Percentiles rank a stretch among this genome's conserved stretches.
These are phyloP conservation scores for Cryptosporidium xiaoi DNA, from an alignment of 169 alveolate species.

Conservation along the genomic window DNA sequence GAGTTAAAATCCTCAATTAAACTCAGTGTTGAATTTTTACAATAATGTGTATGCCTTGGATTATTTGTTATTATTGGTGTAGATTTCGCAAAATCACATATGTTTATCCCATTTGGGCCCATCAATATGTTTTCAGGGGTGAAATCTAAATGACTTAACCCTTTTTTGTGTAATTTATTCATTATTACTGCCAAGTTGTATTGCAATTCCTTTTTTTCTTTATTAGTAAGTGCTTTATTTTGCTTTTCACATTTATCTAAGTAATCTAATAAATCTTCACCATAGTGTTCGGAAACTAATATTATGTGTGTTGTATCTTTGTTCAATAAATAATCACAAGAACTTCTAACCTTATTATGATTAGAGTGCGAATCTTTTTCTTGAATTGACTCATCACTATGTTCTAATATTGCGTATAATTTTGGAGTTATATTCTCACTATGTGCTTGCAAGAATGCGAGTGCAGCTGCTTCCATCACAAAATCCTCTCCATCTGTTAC, in stretches of 20 bases:
- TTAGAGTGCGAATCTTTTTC: constrained; percentile 7
- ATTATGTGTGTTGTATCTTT: constrained; percentile 79
- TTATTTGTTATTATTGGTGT: constrained; percentile 80
- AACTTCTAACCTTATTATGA: constrained; percentile 39
- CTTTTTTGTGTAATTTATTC: constrained; percentile 81
- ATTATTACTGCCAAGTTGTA: constrained; percentile 77
- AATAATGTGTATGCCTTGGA: constrained; percentile 79
- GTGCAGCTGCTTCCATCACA: constrained; percentile 85
- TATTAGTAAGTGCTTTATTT: constrained; percentile 76
- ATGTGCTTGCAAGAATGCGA: constrained; percentile 76
- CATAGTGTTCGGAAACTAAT: constrained; percentile 78
- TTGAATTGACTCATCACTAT: constrained; percentile 55
- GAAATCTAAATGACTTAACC: constrained; percentile 83
- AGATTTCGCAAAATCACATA: constrained; percentile 84
- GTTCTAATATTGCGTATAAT: constrained; percentile 79
- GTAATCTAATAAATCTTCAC: constrained; percentile 80
- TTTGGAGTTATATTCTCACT: constrained; percentile 80
- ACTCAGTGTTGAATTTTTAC: neutral
- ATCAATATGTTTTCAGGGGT: constrained; percentile 85
- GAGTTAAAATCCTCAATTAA: constrained; percentile 21
- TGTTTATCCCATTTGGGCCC: constrained; percentile 79
- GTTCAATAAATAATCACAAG: constrained; percentile 67
- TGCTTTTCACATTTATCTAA: constrained; percentile 77
- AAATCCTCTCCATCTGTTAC: constrained; percentile 86
- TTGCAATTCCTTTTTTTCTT: constrained; percentile 79